phyloP scores from a whole-genome alignment of 495 filamentous ascomycete species.

The Lasiosphaeria ovina region DNA sequence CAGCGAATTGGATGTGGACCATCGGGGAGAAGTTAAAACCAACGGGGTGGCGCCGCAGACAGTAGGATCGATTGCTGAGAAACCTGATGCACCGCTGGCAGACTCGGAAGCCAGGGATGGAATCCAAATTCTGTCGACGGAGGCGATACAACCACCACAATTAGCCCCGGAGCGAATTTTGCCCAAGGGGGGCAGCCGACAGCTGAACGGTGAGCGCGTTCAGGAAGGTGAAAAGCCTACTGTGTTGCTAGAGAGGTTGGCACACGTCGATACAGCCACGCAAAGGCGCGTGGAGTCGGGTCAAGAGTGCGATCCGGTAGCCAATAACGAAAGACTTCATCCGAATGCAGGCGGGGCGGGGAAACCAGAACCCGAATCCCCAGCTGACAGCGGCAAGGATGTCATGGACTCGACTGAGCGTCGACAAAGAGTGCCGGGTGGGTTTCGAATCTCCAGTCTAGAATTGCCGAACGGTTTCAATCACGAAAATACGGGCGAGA shows the following conservation, averaged over 20 bases:
- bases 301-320: neutral
- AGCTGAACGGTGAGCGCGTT: too few species aligned
- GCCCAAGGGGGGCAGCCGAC: too few species aligned
- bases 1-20: conserved; percentile 14
- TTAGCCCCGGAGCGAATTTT: too few species aligned
- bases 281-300: neutral
- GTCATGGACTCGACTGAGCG: conserved; percentile 12
- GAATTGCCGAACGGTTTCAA: neutral
- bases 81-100: neutral
- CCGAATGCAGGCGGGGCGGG: neutral
- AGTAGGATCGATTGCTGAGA: neutral
- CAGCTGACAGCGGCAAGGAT: conserved; percentile 24
- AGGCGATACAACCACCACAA: neutral
- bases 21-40: neutral
- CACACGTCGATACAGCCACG: neutral
- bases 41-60: neutral
- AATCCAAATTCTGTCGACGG: neutral
- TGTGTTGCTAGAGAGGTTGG: neutral
- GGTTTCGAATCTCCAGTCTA: neutral
- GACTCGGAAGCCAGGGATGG: neutral
- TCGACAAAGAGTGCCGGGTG: neutral
- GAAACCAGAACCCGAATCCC: conserved; percentile 15
- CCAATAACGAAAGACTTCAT: neutral
- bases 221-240: neutral
- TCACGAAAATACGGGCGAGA: neutral